These are phyloP conservation scores for Saururus chinensis DNA, from an alignment of 164 flowering plant species.

Conservation along the genomic window DNA sequence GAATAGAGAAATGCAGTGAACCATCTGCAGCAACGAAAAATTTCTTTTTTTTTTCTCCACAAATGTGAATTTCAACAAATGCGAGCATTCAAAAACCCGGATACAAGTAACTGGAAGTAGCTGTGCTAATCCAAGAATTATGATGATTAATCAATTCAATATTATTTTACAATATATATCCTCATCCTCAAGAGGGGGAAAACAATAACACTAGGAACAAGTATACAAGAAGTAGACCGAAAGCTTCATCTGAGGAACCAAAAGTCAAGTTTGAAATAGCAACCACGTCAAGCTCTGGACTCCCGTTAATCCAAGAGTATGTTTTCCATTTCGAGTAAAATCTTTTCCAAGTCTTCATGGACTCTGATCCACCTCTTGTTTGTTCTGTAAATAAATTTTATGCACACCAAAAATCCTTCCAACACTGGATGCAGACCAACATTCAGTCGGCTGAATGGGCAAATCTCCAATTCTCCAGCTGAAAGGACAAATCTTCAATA, in stretches of 20 bases:
- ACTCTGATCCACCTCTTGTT: not conserved
- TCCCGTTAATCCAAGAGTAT: not conserved
- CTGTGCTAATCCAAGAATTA: not conserved
- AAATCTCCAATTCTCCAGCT: not conserved
- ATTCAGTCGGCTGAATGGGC: not conserved
- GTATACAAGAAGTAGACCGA: not conserved
- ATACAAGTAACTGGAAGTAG: not conserved
- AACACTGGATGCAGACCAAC: not conserved
- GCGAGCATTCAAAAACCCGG: no score
- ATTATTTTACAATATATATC: not conserved
- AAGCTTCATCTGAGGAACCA: not conserved
- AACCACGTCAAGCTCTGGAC: not conserved
- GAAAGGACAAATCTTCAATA: not conserved
- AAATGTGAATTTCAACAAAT: no score
- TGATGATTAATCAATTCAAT: not conserved
- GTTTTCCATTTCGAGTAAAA: not conserved
- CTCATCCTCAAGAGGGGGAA: not conserved
- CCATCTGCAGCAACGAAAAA: no score
- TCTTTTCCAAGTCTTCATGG: not conserved
- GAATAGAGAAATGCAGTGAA: no score
- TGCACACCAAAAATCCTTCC: conserved; percentile 1
- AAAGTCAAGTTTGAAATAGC: no score
- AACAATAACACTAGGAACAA: not conserved
- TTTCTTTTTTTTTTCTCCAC: no score
- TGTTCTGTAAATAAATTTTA: not conserved